Evolutionary conservation across 495 filamentous ascomycete species (phyloP).

Genomic region (Penicillium roqueforti): DNA sequence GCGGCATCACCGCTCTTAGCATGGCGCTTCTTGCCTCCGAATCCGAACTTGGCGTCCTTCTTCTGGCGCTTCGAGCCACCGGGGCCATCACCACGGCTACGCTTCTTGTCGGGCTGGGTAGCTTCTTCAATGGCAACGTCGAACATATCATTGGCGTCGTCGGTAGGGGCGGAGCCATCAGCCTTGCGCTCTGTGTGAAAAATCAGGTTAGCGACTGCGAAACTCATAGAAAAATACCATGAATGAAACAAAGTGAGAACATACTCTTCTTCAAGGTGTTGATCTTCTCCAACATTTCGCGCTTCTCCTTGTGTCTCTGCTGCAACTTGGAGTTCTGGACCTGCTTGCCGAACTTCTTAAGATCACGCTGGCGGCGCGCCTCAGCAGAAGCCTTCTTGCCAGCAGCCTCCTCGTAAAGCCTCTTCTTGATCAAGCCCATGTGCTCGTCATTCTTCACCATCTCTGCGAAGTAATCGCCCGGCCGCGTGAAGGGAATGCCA

Average conservation of each 20-base stretch:
- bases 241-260: neutral
- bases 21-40: constrained; percentile 89
- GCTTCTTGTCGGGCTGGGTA: constrained; percentile 44
- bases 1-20: constrained; percentile 82
- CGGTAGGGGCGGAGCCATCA: constrained; percentile 57
- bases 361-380: constrained; percentile 83
- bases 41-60: constrained; percentile 89
- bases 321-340: constrained; percentile 95
- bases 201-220: constrained; percentile 20
- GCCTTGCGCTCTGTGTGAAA: constrained; percentile 71
- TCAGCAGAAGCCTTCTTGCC: constrained; percentile 88
- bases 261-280: constrained; percentile 87
- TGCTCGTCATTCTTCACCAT: constrained; percentile 98
- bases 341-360: constrained; percentile 99
- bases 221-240: neutral
- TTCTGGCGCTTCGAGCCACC: constrained; percentile 71
- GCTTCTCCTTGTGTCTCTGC: constrained; percentile 86
- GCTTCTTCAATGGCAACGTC: constrained; percentile 88
- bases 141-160: constrained; percentile 81
- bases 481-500: constrained; percentile 77
- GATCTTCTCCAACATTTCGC: constrained; percentile 89
- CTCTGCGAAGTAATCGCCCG: constrained; percentile 94
- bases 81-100: constrained; percentile 36
- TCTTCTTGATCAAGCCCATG: constrained; percentile 93
- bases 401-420: constrained; percentile 87